A percentile compares a stretch with the other conserved stretches of the same genome.
phyloP scores from a whole-genome alignment of 306 rosid species.

The Cicer bijugum region DNA sequence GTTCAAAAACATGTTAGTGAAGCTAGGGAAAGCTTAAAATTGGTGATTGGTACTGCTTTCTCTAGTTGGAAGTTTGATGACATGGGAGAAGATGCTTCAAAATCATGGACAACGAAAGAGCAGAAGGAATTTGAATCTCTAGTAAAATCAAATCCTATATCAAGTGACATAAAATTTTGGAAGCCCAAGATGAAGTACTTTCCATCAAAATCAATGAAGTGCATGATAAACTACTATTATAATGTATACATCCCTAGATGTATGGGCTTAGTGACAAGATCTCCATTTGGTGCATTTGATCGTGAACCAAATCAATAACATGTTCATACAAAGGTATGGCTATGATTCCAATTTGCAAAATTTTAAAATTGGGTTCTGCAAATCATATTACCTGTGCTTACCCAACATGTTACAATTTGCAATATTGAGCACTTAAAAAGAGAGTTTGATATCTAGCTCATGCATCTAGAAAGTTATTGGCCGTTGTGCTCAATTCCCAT shows the following conservation, averaged over 20 bases:
- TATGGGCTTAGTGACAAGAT: conserved; percentile 40
- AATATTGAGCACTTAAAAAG: too few relatives aligned
- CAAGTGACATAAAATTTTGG: conserved; percentile 43
- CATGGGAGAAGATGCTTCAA: conserved; percentile 49
- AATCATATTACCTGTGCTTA: background rate
- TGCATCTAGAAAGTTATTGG: too few relatives aligned
- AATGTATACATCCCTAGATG: conserved; percentile 45
- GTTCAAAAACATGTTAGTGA: conserved; percentile 39
- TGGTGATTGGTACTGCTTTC: conserved; percentile 44
- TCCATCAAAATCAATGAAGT: conserved; percentile 46
- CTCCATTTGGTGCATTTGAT: conserved; percentile 36
- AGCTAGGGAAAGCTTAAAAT: conserved; percentile 40
- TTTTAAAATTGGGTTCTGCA: background rate
- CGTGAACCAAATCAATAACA: conserved; percentile 38
- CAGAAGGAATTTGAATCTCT: conserved; percentile 41
- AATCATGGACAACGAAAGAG: conserved; percentile 49
- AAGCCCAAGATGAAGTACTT: conserved; percentile 40
- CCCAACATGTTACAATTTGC: too few relatives aligned
- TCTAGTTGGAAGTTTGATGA: conserved; percentile 52
- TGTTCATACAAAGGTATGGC: background rate
- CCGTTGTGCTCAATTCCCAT: too few relatives aligned
- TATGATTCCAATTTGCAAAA: background rate
- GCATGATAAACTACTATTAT: conserved; percentile 47
- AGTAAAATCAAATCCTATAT: background rate
- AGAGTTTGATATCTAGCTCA: too few relatives aligned